A percentile compares a stretch with the other conserved stretches of the same genome.
phyloP scores from a whole-genome alignment of 2,329 filamentous ascomycete species.

The Aspergillus sp. region DNA sequence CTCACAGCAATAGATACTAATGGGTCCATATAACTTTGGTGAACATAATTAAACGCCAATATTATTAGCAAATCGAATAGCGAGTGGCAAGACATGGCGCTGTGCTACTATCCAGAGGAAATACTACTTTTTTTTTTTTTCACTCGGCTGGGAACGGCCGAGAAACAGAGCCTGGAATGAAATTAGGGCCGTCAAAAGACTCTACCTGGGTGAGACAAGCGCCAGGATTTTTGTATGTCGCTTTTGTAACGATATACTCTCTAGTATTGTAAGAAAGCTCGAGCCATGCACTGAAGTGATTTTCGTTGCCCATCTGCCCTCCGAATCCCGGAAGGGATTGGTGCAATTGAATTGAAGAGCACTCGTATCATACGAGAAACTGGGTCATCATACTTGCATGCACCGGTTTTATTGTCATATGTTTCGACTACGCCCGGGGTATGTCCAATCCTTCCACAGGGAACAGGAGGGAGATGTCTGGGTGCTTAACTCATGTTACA shows the following conservation, averaged over 20 bases:
- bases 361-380: neutral
- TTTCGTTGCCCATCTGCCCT: neutral
- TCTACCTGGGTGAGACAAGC: conserved; percentile 5
- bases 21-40: neutral
- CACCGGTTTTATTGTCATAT: neutral
- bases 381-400: neutral
- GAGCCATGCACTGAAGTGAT: neutral
- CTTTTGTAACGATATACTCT: neutral
- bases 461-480: neutral
- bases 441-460: neutral
- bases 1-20: neutral
- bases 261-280: neutral
- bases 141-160: neutral
- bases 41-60: neutral
- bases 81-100: conserved; percentile 6
- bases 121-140: neutral
- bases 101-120: conserved; percentile 3
- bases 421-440: conserved; percentile 1
- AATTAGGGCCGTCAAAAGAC: conserved; percentile 1
- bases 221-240: neutral
- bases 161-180: neutral
- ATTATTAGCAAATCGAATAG: conserved; percentile 4
- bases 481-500: neutral
- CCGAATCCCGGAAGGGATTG: neutral
- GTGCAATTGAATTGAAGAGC: neutral